phyloP scores from a whole-genome alignment of 1,284 basidiomycete species.

The Ustilago tritici region DNA sequence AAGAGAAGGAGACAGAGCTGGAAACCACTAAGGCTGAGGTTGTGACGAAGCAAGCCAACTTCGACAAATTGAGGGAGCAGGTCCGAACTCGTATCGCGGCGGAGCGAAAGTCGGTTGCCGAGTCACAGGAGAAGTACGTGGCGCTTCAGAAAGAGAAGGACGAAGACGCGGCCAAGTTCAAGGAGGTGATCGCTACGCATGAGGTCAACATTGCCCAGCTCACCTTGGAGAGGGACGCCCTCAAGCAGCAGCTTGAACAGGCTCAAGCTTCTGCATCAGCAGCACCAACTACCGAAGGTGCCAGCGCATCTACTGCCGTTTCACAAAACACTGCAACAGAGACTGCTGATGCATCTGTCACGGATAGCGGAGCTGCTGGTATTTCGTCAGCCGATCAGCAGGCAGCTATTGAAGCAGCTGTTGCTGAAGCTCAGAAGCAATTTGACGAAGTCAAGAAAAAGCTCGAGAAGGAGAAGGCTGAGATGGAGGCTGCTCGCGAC shows the following conservation, averaged over 20 bases:
- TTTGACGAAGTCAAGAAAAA: slow-evolving; percentile 55
- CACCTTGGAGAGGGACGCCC: slow-evolving; percentile 53
- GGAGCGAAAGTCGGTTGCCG: slow-evolving; percentile 57
- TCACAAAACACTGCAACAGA: slow-evolving; percentile 43
- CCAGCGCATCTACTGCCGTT: slow-evolving; percentile 10
- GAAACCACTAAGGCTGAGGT: slow-evolving; percentile 46
- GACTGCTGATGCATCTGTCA: slow-evolving; percentile 20
- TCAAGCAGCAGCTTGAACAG: slow-evolving; percentile 68
- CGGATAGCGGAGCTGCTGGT: slow-evolving; percentile 5
- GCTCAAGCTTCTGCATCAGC: slow-evolving; percentile 36
- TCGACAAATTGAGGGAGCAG: slow-evolving; percentile 63
- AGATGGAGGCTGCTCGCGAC: slow-evolving; percentile 31
- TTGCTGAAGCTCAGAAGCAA: slow-evolving; percentile 53
- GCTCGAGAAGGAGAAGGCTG: slow-evolving; percentile 46
- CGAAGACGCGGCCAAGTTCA: slow-evolving; percentile 33
- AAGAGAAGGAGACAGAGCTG: slow-evolving; percentile 25
- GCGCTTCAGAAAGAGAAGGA: slow-evolving; percentile 70
- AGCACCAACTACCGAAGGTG: slow-evolving; percentile 36
- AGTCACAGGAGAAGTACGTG: slow-evolving; percentile 70
- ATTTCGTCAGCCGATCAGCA: slow-evolving; percentile 23
- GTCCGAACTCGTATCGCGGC: slow-evolving; percentile 55
- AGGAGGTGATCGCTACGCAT: slow-evolving; percentile 43
- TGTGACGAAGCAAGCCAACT: slow-evolving; percentile 51
- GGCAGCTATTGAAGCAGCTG: slow-evolving; percentile 38
- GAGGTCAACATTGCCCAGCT: slow-evolving; percentile 41